phyloP scores from a whole-genome alignment of 805 yeast genomes.

The Huiozyma sinensis region DNA sequence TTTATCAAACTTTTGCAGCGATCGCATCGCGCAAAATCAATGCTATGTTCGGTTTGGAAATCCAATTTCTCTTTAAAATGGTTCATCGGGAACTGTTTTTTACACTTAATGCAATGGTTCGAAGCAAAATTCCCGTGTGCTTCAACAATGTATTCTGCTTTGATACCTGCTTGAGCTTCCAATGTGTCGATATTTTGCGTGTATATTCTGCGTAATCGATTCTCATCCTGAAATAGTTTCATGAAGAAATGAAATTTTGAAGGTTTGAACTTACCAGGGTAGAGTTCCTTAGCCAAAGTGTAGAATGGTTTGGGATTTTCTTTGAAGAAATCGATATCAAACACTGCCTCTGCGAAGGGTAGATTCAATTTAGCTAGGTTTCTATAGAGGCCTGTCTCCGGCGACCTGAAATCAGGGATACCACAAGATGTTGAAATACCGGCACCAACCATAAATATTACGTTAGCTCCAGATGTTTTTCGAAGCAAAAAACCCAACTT shows the following conservation, averaged over 20 bases:
- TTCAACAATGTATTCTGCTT: conserved; percentile 56
- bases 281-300: conserved; percentile 70
- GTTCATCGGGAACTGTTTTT: conserved; percentile 38
- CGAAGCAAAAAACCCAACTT: neutral
- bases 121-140: conserved; percentile 92
- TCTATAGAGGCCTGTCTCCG: conserved; percentile 78
- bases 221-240: conserved; percentile 53
- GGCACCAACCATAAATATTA: conserved; percentile 76
- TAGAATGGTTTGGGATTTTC: conserved; percentile 77
- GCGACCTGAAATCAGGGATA: conserved; percentile 90
- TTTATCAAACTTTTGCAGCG: conserved; percentile 69
- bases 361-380: conserved; percentile 62
- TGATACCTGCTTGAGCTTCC: conserved; percentile 75
- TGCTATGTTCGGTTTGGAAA: conserved; percentile 11
- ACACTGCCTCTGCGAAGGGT: conserved; percentile 93
- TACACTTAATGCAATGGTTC: conserved; percentile 76
- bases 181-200: conserved; percentile 92
- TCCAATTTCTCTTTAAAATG: conserved; percentile 34
- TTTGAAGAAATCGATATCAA: conserved; percentile 73
- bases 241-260: conserved; percentile 73
- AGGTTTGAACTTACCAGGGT: conserved; percentile 81
- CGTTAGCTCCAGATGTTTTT: conserved; percentile 23
- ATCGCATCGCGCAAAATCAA: conserved; percentile 37
- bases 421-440: conserved; percentile 92
- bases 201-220: conserved; percentile 56